phyloP scores from a whole-genome alignment of 257 asterid genomes.

The Sherardia arvensis region DNA sequence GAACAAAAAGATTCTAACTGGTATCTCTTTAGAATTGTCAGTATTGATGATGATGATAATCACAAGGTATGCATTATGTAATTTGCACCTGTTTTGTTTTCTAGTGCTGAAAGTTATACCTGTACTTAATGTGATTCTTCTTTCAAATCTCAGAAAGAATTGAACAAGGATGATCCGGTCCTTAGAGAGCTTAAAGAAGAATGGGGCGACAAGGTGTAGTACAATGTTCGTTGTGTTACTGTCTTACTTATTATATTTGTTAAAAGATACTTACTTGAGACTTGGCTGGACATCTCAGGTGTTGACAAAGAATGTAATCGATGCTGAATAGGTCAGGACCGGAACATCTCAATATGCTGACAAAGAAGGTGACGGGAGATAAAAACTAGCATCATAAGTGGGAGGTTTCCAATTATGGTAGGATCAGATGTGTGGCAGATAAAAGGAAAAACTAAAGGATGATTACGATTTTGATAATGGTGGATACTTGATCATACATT shows the following conservation, averaged over 20 bases:
- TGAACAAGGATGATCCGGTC: conserved; percentile 21
- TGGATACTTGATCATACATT: conserved; percentile 57
- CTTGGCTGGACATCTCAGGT: conserved; percentile 27
- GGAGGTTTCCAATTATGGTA: conserved; percentile 92
- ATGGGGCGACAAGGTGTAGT: no score
- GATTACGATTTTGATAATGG: conserved; percentile 89
- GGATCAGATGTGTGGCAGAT: conserved; percentile 70
- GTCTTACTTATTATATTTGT: neutral
- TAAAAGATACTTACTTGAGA: neutral
- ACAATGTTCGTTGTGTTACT: neutral
- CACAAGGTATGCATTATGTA: conserved; percentile 25
- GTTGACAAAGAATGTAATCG: conserved; percentile 37
- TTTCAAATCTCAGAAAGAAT: conserved; percentile 16
- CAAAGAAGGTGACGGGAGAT: conserved; percentile 35
- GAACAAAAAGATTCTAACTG: conserved; percentile 35
- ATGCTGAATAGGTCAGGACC: conserved; percentile 72
- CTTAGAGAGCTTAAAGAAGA: conserved; percentile 19
- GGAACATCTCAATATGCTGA: conserved; percentile 45
- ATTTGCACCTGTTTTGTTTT: neutral
- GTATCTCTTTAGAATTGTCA: no score
- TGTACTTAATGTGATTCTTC: neutral
- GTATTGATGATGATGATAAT: neutral
- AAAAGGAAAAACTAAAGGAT: conserved; percentile 33
- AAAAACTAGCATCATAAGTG: conserved; percentile 30
- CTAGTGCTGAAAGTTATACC: no score